Base-by-base conservation (phyloP, 2,329 filamentous ascomycete species). In the Colletotrichum tabaci region DNA sequence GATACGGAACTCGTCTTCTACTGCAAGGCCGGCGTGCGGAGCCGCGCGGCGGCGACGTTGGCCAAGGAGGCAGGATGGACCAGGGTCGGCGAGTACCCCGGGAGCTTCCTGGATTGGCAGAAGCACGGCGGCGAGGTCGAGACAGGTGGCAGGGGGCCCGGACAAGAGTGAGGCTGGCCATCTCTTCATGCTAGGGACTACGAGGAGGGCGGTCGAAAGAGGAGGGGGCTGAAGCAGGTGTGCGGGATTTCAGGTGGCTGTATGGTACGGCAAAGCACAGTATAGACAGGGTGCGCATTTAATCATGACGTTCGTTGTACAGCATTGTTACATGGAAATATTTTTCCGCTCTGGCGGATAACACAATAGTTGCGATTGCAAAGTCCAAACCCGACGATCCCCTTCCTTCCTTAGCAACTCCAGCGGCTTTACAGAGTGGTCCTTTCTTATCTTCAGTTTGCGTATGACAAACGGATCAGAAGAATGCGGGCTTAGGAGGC, bases 21-120 rank as follows among this genome's bases (percentile, higher is more conserved):
- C 82, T 99, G 96, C 84, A 97, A 94, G 84, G 92, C 95, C 0
- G 96, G 96, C 2, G 94, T 98, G 74, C 87, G 96, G 79, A 94
- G 94, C 76, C 86, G 87, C 56, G 89, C 93, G 0, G 95, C 95
- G 8, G 95, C 95, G 8, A 87, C 88, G 74, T 82, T 98, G 80
- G 96, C 96, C 40, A 85, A 86, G 76, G 88, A 93, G 79, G 92
- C 91, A 2, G 96, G 96, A 12, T 98, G 93, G 87, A 82, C 83
- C 60, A 88, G 87, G 9, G 89, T 93, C 0, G 90, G 89, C 23
- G 93, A 95, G 83, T 96, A 94, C 78, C 84, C 87, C 2, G 93
- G 93, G 1, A 93, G 91, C 79, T 95, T 92, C 92, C 58, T 93
- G 74, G 96, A 98, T 79, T 98, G 96, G 96, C 87, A 87, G 74